phyloP scores from a whole-genome alignment of 495 filamentous ascomycete genomes.

The Hapsidospora chrysogenum region DNA sequence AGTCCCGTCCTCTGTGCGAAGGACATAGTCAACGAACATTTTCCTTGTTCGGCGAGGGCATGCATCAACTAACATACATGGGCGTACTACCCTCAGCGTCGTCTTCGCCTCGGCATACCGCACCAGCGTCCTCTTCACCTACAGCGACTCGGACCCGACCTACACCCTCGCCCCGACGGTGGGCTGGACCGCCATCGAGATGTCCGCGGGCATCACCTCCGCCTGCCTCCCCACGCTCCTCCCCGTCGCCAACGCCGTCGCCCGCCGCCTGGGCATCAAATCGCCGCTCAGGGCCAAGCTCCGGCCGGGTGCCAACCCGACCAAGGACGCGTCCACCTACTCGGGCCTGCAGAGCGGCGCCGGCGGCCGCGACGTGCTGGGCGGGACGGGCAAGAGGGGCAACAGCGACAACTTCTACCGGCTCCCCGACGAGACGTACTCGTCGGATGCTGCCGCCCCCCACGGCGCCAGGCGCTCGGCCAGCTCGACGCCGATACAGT shows the following conservation, averaged over 20 bases:
- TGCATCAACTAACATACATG: not conserved
- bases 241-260: constrained; percentile 9
- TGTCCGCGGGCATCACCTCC: constrained; percentile 26
- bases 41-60: not conserved
- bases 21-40: not conserved
- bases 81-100: constrained; percentile 4
- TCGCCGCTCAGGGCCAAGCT: not conserved
- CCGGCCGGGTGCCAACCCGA: not conserved
- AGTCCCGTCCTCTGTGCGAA: not conserved
- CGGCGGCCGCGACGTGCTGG: not conserved
- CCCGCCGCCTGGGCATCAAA: not conserved
- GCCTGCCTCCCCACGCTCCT: constrained; percentile 28
- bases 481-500: not conserved
- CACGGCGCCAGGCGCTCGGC: too few relatives aligned
- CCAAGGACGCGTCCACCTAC: not conserved
- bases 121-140: constrained; percentile 17
- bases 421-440: not conserved
- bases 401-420: not conserved
- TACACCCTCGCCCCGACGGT: constrained; percentile 22
- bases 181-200: constrained; percentile 27
- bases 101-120: constrained; percentile 13
- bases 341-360: not conserved
- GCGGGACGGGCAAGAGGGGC: not conserved
- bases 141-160: constrained; percentile 13
- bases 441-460: not conserved